These are phyloP conservation scores for Myxozyma vanderwaltii DNA, from an alignment of 805 yeast genomes.

Conservation along the genomic window DNA sequence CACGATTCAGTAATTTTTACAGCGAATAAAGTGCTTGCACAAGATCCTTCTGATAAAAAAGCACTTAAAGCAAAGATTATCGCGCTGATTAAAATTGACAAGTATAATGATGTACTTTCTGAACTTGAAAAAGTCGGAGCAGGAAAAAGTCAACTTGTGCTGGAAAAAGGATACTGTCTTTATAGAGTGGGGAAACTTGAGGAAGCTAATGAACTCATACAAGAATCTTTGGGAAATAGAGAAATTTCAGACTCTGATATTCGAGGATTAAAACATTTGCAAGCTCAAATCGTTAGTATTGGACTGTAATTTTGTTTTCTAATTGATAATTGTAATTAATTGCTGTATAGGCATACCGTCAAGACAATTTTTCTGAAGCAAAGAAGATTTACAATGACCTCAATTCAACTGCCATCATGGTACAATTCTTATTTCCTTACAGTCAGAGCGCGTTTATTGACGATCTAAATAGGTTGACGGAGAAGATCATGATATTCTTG, in stretches of 20 bases:
- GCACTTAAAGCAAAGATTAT: constrained; percentile 52
- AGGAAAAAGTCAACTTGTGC: constrained; percentile 20
- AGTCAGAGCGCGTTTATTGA: neutral
- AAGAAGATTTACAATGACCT: constrained; percentile 50
- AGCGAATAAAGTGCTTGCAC: constrained; percentile 40
- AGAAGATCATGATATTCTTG: constrained; percentile 55
- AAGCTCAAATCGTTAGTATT: constrained; percentile 52
- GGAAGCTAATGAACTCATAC: constrained; percentile 35
- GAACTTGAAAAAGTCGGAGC: constrained; percentile 43
- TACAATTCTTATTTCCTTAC: neutral
- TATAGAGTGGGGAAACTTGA: constrained; percentile 57
- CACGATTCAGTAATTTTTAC: constrained; percentile 43
- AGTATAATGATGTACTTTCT: constrained; percentile 53
- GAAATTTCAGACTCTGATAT: neutral
- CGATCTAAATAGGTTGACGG: constrained; percentile 41
- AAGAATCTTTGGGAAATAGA: constrained; percentile 30
- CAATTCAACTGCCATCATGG: constrained; percentile 35
- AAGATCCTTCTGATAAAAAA: constrained; percentile 38
- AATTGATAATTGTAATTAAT: neutral
- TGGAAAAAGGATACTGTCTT: constrained; percentile 60
- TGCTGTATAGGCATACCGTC: constrained; percentile 46
- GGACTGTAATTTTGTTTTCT: neutral
- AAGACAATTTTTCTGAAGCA: constrained; percentile 50
- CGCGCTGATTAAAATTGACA: constrained; percentile 62
- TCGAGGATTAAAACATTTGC: constrained; percentile 51